Evolutionary conservation across 768 basidiomycete species (phyloP).

Genomic region (Psilocybe subaeruginosa): DNA sequence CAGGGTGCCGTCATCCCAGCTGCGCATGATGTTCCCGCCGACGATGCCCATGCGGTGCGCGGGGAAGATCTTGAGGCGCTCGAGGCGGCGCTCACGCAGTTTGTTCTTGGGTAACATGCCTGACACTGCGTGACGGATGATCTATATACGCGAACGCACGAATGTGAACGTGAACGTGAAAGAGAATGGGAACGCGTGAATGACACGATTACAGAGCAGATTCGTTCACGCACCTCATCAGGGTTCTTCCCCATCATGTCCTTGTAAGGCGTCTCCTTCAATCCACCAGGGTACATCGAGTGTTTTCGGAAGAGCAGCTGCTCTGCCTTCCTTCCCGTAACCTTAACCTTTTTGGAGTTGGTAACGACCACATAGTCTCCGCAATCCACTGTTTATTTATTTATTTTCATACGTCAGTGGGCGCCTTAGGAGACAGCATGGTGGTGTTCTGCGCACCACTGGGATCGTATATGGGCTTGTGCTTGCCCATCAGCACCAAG

Average conservation of each 20-base stretch:
- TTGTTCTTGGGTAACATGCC: constrained; percentile 99
- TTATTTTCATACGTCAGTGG: background rate
- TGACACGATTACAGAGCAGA: too few relatives aligned
- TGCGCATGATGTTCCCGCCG: constrained; percentile 74
- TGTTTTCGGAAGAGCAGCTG: constrained; percentile 90
- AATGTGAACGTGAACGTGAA: background rate
- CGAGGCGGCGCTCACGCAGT: constrained; percentile 85
- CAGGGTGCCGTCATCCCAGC: constrained; percentile 83
- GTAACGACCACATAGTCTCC: constrained; percentile 99
- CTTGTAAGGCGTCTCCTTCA: constrained; percentile 89
- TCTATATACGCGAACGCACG: constrained; percentile 47
- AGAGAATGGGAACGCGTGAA: background rate
- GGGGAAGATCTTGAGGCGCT: constrained; percentile 87
- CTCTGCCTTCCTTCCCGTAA: constrained; percentile 88
- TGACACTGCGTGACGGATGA: constrained; percentile 93
- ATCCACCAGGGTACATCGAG: constrained; percentile 89
- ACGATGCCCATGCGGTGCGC: constrained; percentile 78
- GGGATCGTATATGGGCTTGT: constrained; percentile 97
- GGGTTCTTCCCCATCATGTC: constrained; percentile 85
- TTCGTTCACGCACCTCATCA: constrained; percentile 70
- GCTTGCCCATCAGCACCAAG: constrained; percentile 97
- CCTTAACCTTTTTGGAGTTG: constrained; percentile 79
- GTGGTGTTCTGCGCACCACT: constrained; percentile 55
- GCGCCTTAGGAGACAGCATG: background rate
- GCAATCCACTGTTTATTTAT: constrained; percentile 71